phyloP scores from a whole-genome alignment of 2,329 filamentous ascomycete species.

The Lanzia echinophila region DNA sequence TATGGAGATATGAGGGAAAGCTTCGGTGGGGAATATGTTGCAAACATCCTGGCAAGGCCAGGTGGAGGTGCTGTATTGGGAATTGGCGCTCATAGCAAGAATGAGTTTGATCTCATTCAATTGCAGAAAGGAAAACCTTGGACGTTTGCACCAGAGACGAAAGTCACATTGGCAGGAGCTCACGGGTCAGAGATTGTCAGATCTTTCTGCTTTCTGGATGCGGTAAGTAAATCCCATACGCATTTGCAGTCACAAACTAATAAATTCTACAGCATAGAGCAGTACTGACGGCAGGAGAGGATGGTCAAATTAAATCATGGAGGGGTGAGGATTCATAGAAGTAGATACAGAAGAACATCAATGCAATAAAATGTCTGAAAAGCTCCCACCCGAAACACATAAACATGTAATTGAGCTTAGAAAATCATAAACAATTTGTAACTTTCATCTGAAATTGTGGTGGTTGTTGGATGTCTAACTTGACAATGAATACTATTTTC shows the following conservation, averaged over 20 bases:
- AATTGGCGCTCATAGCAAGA: constrained; percentile 55
- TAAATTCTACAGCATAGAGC: constrained; percentile 23
- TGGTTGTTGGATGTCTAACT: neutral
- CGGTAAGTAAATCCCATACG: constrained; percentile 31
- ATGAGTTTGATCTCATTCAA: constrained; percentile 55
- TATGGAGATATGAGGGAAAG: constrained; percentile 63
- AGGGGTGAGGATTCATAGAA: constrained; percentile 19
- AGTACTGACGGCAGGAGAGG: constrained; percentile 35
- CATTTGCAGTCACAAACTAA: neutral
- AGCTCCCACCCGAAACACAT: neutral
- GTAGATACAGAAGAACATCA: neutral
- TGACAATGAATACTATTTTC: neutral
- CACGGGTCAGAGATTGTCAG: constrained; percentile 59
- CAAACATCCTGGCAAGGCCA: constrained; percentile 55
- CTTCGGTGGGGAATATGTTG: constrained; percentile 68
- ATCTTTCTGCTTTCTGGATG: constrained; percentile 57
- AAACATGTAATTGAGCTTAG: neutral
- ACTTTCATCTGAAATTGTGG: neutral
- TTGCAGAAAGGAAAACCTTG: constrained; percentile 47
- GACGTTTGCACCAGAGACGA: constrained; percentile 47
- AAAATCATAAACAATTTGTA: neutral
- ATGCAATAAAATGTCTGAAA: neutral
- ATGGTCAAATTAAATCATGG: constrained; percentile 36
- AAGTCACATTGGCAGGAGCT: constrained; percentile 53
- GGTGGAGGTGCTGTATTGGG: constrained; percentile 57